These are phyloP conservation scores for Candida peoriensis DNA, from an alignment of 805 yeast species.

Conservation along the genomic window DNA sequence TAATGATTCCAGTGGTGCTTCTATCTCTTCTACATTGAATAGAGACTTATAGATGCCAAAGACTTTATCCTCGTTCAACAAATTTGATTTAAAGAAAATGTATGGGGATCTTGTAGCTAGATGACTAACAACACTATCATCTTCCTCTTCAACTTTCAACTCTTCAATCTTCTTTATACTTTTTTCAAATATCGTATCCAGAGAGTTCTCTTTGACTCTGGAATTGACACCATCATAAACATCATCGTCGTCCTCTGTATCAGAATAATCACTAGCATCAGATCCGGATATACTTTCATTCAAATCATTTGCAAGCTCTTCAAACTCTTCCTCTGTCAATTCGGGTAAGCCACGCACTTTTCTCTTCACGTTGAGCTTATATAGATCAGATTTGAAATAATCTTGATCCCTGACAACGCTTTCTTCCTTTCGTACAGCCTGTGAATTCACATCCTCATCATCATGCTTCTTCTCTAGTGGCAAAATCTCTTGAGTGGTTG, in stretches of 20 bases:
- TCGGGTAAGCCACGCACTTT: conserved; percentile 38
- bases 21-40: conserved; percentile 38
- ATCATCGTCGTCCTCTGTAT: conserved; percentile 18
- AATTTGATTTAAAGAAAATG: conserved; percentile 48
- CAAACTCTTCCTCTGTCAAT: conserved; percentile 55
- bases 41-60: conserved; percentile 67
- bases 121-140: conserved; percentile 38
- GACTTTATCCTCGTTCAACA: conserved; percentile 40
- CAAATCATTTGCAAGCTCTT: conserved; percentile 42
- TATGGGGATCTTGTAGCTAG: conserved; percentile 69
- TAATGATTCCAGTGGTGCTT: conserved; percentile 48
- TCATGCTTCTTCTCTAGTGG: conserved; percentile 12
- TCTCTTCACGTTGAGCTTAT: conserved; percentile 57
- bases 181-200: conserved; percentile 20
- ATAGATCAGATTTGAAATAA: conserved; percentile 56
- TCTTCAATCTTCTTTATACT: conserved; percentile 17
- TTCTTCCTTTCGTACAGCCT: conserved; percentile 6
- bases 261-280: conserved; percentile 34
- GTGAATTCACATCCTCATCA: too few species aligned
- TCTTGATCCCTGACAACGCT: conserved; percentile 22
- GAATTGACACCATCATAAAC: conserved; percentile 10
- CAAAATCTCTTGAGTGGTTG: conserved; percentile 32
- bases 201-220: conserved; percentile 9
- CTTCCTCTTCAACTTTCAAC: conserved; percentile 18
- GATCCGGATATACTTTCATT: conserved; percentile 60